phyloP scores from a whole-genome alignment of 2,329 filamentous ascomycete species.

The Niveomyces coronatus region DNA sequence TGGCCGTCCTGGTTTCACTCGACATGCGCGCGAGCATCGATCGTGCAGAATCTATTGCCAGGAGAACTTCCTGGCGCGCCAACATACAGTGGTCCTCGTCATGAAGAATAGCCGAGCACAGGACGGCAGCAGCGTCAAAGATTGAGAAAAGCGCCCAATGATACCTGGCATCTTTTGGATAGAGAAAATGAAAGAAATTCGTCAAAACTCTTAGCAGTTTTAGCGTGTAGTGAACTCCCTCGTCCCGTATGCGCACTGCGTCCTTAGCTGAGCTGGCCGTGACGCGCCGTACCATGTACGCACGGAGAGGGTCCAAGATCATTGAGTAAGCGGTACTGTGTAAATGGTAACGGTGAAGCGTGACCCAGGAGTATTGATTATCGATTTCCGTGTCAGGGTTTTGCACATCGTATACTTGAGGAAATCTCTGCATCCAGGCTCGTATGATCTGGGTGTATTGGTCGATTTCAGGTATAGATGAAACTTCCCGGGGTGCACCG shows the following conservation, averaged over 20 bases:
- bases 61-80: slow-evolving; percentile 28
- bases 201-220: slow-evolving; percentile 30
- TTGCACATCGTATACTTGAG: slow-evolving; percentile 27
- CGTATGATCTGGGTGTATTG: slow-evolving; percentile 26
- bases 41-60: slow-evolving; percentile 27
- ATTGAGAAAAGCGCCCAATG: slow-evolving; percentile 39
- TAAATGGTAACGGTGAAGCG: slow-evolving; percentile 35
- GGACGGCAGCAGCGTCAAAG: slow-evolving; percentile 39
- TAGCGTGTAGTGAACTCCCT: slow-evolving; percentile 33
- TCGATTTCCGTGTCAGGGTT: slow-evolving; percentile 33
- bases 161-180: slow-evolving; percentile 31
- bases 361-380: slow-evolving; percentile 28
- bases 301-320: slow-evolving; percentile 34
- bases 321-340: slow-evolving; percentile 34
- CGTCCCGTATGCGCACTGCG: slow-evolving; percentile 28
- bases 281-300: slow-evolving; percentile 31
- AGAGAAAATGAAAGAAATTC: slow-evolving; percentile 10
- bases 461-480: slow-evolving; percentile 19
- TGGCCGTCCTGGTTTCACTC: slow-evolving; percentile 21
- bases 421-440: slow-evolving; percentile 32
- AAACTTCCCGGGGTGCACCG: slow-evolving; percentile 20
- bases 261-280: slow-evolving; percentile 16
- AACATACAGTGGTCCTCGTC: slow-evolving; percentile 32
- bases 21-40: slow-evolving; percentile 23
- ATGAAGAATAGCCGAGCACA: slow-evolving; percentile 42